Evolutionary conservation across 768 basidiomycete genomes (phyloP), one percentile per base, ranked within the genome.

Genomic region (Rhizopogon rudus): DNA sequence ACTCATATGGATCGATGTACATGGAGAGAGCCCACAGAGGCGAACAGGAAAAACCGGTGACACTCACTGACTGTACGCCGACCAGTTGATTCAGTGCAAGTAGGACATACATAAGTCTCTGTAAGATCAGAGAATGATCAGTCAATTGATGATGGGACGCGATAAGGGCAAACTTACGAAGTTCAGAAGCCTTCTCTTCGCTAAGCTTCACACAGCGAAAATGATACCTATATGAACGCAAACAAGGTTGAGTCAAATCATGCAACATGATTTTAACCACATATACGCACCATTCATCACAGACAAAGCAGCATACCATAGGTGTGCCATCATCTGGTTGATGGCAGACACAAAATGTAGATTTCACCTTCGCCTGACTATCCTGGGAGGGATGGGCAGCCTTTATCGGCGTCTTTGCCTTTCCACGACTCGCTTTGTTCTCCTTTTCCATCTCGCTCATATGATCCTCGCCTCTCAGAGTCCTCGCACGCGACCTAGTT

Each of bases 11-110:
- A 67, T 69, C 62, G 68, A 69, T 70, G 57, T 69, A 69, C 61
- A 73, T 71, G 63, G 63, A 62, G 69, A 66, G 63, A 31, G 52
- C 63, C 57, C 54, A 58, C 48, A 56, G 52, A 43, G 61, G 62
- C 65, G 54, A 57, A 61, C 57, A 61, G 61, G 56, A 60, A 63
- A 62, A 45, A 59, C 70, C 63, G 68, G 63, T 67, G 71, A 75
- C 65, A 91, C 90, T 92, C 87, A 92, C 90, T 83, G 71, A 84
- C 80, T 73, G 82, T 83, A 70, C 75, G 77, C 60, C 77, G 79
- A 58, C 85, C 83, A 58, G 88, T 86, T 56, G 74, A 77, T 61
- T 78, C 69, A 55, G 81, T 75, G 75, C 90, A 83, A 40, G 73
- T 63, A 49, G 74, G 69, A 65, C 82, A 83, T 45, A 82, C 63